A percentile compares a stretch with the other conserved stretches of the same genome.
phyloP scores from a whole-genome alignment of 2,329 filamentous ascomycete species.

The Cylindrodendrum hubeiense region DNA sequence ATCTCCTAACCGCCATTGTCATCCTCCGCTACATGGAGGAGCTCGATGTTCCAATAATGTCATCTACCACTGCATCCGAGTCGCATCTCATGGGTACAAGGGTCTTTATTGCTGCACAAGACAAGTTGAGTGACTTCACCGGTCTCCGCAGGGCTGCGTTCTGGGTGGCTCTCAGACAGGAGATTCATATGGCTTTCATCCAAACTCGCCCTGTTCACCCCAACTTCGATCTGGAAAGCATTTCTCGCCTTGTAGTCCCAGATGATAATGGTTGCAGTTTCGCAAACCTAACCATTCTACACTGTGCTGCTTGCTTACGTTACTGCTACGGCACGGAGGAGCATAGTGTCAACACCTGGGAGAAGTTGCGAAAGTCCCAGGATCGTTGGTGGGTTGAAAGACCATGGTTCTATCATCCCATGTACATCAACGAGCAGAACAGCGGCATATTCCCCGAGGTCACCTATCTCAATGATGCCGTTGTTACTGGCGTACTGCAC shows the following conservation, averaged over 20 bases:
- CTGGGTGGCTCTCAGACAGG: conserved; percentile 45
- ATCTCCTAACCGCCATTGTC: conserved; percentile 45
- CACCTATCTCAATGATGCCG: conserved; percentile 45
- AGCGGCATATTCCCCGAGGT: conserved; percentile 36
- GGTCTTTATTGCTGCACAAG: conserved; percentile 46
- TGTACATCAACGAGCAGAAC: conserved; percentile 34
- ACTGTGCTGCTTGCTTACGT: conserved; percentile 44
- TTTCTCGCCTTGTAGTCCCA: conserved; percentile 34
- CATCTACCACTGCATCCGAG: conserved; percentile 29
- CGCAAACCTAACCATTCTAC: conserved; percentile 44
- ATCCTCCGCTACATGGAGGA: conserved; percentile 48
- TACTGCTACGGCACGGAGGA: conserved; percentile 47
- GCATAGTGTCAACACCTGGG: conserved; percentile 39
- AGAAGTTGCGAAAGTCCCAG: conserved; percentile 38
- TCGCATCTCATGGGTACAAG: conserved; percentile 46
- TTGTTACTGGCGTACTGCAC: conserved; percentile 45
- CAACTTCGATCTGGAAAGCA: conserved; percentile 42
- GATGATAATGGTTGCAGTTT: conserved; percentile 43
- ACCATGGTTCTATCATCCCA: conserved; percentile 45
- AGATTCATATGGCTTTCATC: conserved; percentile 48
- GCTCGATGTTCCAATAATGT: conserved; percentile 38
- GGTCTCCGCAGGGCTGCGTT: conserved; percentile 45
- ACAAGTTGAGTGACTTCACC: conserved; percentile 43
- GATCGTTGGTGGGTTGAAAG: conserved; percentile 46
- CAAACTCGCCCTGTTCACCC: conserved; percentile 45